Base-by-base conservation (phyloP, 2,329 filamentous ascomycete species). In the Calonectria leucothoes region DNA sequence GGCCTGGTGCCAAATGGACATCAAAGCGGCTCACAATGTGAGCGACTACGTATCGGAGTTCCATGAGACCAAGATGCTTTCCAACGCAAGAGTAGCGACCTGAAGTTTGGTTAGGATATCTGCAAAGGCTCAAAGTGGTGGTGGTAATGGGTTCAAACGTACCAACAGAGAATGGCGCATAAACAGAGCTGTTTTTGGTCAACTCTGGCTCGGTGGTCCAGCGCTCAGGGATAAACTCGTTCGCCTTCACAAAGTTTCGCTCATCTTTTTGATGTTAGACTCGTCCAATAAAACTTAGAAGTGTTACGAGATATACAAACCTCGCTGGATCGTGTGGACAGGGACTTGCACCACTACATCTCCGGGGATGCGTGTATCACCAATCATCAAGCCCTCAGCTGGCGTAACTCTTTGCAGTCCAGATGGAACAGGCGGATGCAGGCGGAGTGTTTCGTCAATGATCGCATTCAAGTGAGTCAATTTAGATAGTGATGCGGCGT, bases 211-310 rank as follows among this genome's bases (percentile, higher is more conserved):
- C 39, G 4, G 81, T 78, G 8, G 81, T 83, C 83, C 82, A 85
- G 20, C 83, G 77, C 49, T 85, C 83, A 11, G 83, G 83, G 20
- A 82, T 80, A 48, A 84, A 85, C 12, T 72, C 66, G 2, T 29
- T n/a, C 2, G 66, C 57, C 8, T 64, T 39, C 14, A n/a, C 59
- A 17, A 69, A 72, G 39, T 15, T 45, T 20, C 70, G 55, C 29
- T 81, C 72, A 66, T 79, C 66, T 11, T 59, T 2, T 33, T n/a
- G 31, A 3, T 20, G 33, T 61, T 29, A 61, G 33, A 8, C 2
- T 4, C 14, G 6, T 25, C 35, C 6, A 2, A 31, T 10, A 2
- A 31, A 33, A 45, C 23, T 17, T 5, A n/a, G 8, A 23, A 8
- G 11, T n/a, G n/a, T n/a, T n/a, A n/a, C n/a, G n/a, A n/a, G n/a